Evolutionary conservation across 176 grass and related monocot species (phyloP).

Genomic region (Ampelocalamus luodianensis): DNA sequence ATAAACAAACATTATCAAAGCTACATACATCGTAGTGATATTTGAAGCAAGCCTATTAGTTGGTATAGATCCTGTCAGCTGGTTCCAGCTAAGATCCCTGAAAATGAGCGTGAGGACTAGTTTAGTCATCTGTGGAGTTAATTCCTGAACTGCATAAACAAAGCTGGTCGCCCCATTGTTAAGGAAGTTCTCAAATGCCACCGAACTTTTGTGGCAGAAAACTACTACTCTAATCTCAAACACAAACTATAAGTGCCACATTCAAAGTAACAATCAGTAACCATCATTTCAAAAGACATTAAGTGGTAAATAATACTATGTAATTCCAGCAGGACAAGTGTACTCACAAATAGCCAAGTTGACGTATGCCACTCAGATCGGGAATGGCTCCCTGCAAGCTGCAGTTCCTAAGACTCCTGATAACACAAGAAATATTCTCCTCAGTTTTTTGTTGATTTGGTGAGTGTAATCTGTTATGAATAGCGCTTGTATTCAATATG

Average conservation of each 20-base stretch:
- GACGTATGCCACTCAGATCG: conserved; percentile 72
- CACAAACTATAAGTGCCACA: neutral
- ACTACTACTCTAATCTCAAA: conserved; percentile 8
- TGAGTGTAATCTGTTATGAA: too few species aligned
- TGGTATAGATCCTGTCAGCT: conserved; percentile 79
- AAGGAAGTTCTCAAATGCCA: neutral
- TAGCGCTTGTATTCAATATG: too few species aligned
- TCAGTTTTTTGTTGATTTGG: conserved; percentile 13
- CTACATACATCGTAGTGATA: conserved; percentile 89
- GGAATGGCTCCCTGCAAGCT: conserved; percentile 84
- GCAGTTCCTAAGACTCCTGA: conserved; percentile 97
- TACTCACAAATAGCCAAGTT: conserved; percentile 88
- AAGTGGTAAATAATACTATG: neutral
- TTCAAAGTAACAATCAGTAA: conserved; percentile 22
- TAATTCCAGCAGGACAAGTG: conserved; percentile 26
- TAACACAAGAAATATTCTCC: conserved; percentile 50
- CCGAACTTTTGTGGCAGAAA: neutral
- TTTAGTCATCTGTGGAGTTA: conserved; percentile 24
- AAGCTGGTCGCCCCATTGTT: neutral
- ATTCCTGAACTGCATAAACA: conserved; percentile 34
- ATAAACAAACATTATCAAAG: conserved; percentile 28
- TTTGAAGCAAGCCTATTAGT: conserved; percentile 72
- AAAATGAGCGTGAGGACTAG: conserved; percentile 43
- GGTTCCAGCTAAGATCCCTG: conserved; percentile 97
- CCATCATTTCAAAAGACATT: conserved; percentile 11